Conservation (phyloP, 2,329 filamentous ascomycete species). For the Graphilbum ipis-grandicollis region DNA sequence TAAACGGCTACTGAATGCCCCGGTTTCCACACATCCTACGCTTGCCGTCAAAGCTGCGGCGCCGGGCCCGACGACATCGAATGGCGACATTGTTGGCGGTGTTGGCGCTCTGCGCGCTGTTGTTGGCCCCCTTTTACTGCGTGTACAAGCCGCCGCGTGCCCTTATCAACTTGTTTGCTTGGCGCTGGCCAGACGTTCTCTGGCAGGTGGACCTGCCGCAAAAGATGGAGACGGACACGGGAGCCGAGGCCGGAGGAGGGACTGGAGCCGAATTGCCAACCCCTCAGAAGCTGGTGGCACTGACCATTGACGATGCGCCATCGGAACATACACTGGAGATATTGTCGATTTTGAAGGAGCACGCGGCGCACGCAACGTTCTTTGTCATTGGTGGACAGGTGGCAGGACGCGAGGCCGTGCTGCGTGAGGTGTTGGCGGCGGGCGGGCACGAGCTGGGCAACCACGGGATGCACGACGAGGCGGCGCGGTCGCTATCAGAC, state of each 20-base stretch:
- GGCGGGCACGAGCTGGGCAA: slow-evolving; percentile 63
- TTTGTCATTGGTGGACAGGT: slow-evolving; percentile 78
- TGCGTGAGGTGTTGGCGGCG: slow-evolving; percentile 38
- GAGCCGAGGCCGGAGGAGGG: not conserved
- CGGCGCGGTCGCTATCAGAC: slow-evolving; percentile 43
- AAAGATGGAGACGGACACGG: not conserved
- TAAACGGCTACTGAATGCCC: no score
- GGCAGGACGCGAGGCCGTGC: slow-evolving; percentile 30
- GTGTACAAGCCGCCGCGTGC: slow-evolving; percentile 67
- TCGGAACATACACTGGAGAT: slow-evolving; percentile 56
- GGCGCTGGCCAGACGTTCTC: slow-evolving; percentile 60
- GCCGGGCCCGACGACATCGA: slow-evolving; percentile 38
- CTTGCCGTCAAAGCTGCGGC: slow-evolving; percentile 37
- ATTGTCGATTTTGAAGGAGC: slow-evolving; percentile 43
- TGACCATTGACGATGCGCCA: slow-evolving; percentile 79
- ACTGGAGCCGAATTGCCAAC: no score
- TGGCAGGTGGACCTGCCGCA: slow-evolving; percentile 40
- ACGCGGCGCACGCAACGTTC: slow-evolving; percentile 63
- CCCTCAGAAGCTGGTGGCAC: slow-evolving; percentile 60
- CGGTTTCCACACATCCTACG: slow-evolving; percentile 27
- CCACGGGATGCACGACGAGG: slow-evolving; percentile 79
- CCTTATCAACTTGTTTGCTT: slow-evolving; percentile 53
- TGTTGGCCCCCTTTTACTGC: slow-evolving; percentile 37
- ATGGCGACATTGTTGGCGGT: slow-evolving; percentile 35
- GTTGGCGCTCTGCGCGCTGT: slow-evolving; percentile 17